Base-by-base conservation (phyloP, 164 flowering plant genomes). In the Platanus orientalis region DNA sequence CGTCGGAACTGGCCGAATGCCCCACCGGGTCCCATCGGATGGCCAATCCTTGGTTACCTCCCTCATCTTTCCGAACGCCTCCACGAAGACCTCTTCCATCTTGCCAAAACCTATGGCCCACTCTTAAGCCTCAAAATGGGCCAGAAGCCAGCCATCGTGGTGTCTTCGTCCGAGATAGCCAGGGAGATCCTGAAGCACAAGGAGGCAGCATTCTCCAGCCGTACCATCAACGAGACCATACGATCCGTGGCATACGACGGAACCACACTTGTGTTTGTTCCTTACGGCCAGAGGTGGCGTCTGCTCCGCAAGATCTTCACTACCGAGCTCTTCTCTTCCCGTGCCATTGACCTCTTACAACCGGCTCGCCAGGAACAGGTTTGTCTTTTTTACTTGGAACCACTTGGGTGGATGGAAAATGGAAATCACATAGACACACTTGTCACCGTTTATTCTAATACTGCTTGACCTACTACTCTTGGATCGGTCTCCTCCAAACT, bases 251-350 rank as follows among this genome's bases (percentile, higher is more conserved):
- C 75, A 10, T 75, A 71, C n/a, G 71, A 62, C 36, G 73, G 67
- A 5, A 71, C 73, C 16, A 61, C 75, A 4, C 58, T 72, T 1
- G 75, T 69, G 10, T 75, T 68, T 24, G 75, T 65, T 7, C 75
- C 79, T 0, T 75, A 75, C n/a, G 71, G 79, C 1, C 36, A 71
- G 1, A 52, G 73, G 24, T 75, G 75, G 75, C 53, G 68, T n/a
- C 54, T 59, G 47, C 71, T 72, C 6, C 68, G 79, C 10, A 75
- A 69, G 65, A 54, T 72, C 24, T 39, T 68, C 25, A 69, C 72
- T 11, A 68, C 75, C 7, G 75, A 71, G 57, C 53, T 75, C 21
- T 69, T 75, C 61, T 71, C 75, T 13, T 11, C 73, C 19, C 51
- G 69, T 16, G 55, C 73, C 12, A 56, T 75, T 14, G 75, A 65